A percentile compares a stretch with the other conserved stretches of the same genome.
Evolutionary conservation across 208 protist genomes (phyloP).

Genomic region (Trypanosoma boissoni): DNA sequence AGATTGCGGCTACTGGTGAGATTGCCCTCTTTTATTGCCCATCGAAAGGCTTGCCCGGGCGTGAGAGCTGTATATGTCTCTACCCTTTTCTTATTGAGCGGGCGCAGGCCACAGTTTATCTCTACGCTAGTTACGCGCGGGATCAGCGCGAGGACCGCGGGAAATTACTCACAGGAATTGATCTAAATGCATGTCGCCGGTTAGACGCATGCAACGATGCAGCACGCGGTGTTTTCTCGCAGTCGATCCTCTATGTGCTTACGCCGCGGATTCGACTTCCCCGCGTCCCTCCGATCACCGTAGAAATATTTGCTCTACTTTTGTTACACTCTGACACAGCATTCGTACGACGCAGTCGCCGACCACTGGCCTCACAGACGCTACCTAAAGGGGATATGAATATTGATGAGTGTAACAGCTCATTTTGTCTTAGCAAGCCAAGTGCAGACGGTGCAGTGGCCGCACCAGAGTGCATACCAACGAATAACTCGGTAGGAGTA

Average conservation of each 20-base stretch:
- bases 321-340: constrained; percentile 32
- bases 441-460: no score
- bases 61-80: constrained; percentile 23
- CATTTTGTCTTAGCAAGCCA: no score
- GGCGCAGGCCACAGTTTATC: constrained; percentile 21
- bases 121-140: constrained; percentile 20
- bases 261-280: constrained; percentile 21
- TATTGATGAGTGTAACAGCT: not conserved
- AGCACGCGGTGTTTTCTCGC: constrained; percentile 25
- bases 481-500: no score
- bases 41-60: not conserved
- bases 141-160: constrained; percentile 11
- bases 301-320: constrained; percentile 26
- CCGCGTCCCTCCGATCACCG: constrained; percentile 4
- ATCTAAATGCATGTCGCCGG: constrained; percentile 22
- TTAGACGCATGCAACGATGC: constrained; percentile 21
- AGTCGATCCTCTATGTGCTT: constrained; percentile 18
- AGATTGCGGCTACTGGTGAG: constrained; percentile 5
- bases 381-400: no score
- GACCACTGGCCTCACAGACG: no score
- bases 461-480: no score
- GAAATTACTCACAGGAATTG: constrained; percentile 23
- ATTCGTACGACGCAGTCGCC: constrained; percentile 13
- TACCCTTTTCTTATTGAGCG: constrained; percentile 23
- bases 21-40: not conserved